Percentiles rank a stretch among this genome's conserved stretches.
These are phyloP conservation scores for Solanum corneliomulleri DNA, from an alignment of 257 asterid species.

Conservation along the genomic window DNA sequence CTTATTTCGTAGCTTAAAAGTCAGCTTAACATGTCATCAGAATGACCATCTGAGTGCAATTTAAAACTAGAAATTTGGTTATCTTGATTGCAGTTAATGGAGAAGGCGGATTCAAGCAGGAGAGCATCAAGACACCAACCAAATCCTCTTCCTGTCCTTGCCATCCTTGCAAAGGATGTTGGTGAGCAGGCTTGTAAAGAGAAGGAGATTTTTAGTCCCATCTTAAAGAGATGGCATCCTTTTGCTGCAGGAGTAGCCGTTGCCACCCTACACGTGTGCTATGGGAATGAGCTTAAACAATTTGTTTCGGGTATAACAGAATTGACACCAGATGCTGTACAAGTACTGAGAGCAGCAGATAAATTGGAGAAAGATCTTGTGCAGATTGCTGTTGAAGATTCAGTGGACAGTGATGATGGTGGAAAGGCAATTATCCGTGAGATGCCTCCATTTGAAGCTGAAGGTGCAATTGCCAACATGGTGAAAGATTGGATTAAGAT, in stretches of 20 bases:
- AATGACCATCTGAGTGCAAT: neutral
- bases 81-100: slow-evolving; percentile 59
- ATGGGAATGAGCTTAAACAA: slow-evolving; percentile 92
- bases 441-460: slow-evolving; percentile 99
- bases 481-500: slow-evolving; percentile 89
- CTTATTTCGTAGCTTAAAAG: neutral
- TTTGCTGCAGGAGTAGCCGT: slow-evolving; percentile 96
- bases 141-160: slow-evolving; percentile 88
- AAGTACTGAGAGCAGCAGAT: slow-evolving; percentile 87
- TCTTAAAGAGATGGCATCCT: slow-evolving; percentile 93
- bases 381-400: slow-evolving; percentile 92
- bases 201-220: slow-evolving; percentile 72
- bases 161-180: slow-evolving; percentile 92
- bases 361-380: slow-evolving; percentile 93
- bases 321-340: slow-evolving; percentile 95
- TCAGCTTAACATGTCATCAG: neutral
- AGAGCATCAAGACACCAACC: slow-evolving; percentile 80
- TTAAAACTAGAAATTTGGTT: neutral
- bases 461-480: slow-evolving; percentile 74
- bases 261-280: slow-evolving; percentile 90
- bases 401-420: slow-evolving; percentile 98
- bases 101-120: slow-evolving; percentile 93
- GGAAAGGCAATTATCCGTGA: slow-evolving; percentile 98
- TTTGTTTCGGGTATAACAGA: slow-evolving; percentile 75
- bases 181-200: slow-evolving; percentile 79